Conservation (phyloP, 2,329 filamentous ascomycete genomes). For the Fusarium brevicatenulatum region DNA sequence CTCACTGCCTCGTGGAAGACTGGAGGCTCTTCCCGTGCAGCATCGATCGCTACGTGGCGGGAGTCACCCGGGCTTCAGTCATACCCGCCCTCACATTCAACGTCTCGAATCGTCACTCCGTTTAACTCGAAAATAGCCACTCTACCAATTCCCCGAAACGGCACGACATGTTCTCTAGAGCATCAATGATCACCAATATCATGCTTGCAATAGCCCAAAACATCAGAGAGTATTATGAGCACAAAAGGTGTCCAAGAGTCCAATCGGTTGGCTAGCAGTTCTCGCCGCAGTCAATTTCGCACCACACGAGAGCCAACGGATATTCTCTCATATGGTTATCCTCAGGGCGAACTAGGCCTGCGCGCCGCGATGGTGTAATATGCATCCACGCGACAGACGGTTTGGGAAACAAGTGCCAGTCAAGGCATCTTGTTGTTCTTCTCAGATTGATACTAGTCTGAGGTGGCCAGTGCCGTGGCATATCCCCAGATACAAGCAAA, state of each 20-base stretch:
- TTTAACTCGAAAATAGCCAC: neutral
- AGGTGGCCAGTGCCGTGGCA: neutral
- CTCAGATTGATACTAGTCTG: neutral
- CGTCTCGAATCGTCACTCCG: too few species aligned
- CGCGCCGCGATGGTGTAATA: neutral
- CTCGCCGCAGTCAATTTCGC: neutral
- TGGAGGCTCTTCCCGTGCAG: too few species aligned
- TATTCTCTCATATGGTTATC: neutral
- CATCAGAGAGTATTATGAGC: neutral
- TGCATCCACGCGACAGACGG: neutral
- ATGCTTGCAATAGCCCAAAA: neutral
- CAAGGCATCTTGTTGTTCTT: neutral
- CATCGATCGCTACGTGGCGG: too few species aligned
- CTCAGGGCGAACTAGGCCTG: neutral
- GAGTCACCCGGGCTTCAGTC: too few species aligned
- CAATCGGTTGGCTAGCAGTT: neutral
- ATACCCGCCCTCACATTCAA: too few species aligned
- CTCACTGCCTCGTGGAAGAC: too few species aligned
- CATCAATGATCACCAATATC: neutral
- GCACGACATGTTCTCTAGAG: neutral
- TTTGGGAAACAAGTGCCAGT: neutral
- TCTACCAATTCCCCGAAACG: neutral
- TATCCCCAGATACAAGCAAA: neutral
- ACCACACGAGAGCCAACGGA: neutral
- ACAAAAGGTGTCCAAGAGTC: neutral